Evolutionary conservation across 2,329 filamentous ascomycete species (phyloP), one percentile per base, ranked within the genome.

Genomic region (Aspergillus aculeatinus): DNA sequence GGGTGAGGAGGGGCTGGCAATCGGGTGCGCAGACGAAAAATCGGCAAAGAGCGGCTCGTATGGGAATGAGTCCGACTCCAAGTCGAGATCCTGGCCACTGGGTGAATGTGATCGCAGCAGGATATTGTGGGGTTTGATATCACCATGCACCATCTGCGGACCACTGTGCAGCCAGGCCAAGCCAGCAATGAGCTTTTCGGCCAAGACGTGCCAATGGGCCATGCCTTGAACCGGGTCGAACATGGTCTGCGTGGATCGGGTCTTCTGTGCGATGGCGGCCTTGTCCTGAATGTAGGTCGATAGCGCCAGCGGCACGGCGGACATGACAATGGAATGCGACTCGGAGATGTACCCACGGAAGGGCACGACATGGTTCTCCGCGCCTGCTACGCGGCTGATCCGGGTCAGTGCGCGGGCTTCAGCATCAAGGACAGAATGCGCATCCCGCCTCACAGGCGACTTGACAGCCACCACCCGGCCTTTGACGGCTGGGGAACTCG

Each of bases 41-140:
- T 81, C 79, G 2, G 75, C 74, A 19, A 76, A 77, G 0, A 81
- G 65, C n/a, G 77, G 76, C 14, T 78, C 72, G 55, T 71, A 79
- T 0, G 71, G 69, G 39, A 80, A 77, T 5, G 56, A 63, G 11
- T 51, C 57, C 3, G 61, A 60, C 4, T 63, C 61, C 6, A 50
- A 27, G 29, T 55, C 48, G 2, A 50, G 23, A 21, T 55, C 48
- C 2, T 61, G 55, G 39, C 59, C 31, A 7, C 62, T 55, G 4
- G 60, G 59, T n/a, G 62, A 50, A 5, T 67, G 61, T 23, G 68
- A 65, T 3, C 68, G 70, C 2, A 82, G 68, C 0, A 81, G 70
- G 29, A 81, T 69, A 47, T 81, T 82, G 50, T 76, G 74, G 5
- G 78, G 79, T 61, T 82, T 82, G 66, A 82, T 76, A 67, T 81